Evolutionary conservation across 192 early-diverging fungal genomes (phyloP), one percentile per base, ranked within the genome.

Genomic region (Irineochytrium annulatum): DNA sequence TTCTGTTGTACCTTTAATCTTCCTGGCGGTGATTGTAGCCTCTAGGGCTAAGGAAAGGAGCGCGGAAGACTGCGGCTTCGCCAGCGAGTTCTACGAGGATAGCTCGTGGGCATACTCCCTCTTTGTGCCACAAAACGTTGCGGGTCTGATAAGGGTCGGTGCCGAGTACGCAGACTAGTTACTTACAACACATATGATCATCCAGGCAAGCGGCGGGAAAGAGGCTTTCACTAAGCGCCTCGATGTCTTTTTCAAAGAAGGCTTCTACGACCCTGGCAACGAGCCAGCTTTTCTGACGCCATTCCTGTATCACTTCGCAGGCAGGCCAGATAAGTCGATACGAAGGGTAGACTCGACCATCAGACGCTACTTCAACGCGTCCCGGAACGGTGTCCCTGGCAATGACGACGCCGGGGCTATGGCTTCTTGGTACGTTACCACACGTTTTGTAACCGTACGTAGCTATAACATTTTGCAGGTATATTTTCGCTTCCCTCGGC

Each of bases 11-110:
- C n/a, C n/a, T n/a, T n/a, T n/a, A n/a, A n/a, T n/a, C n/a, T n/a
- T n/a, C n/a, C n/a, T n/a, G n/a, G n/a, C n/a, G n/a, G n/a, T n/a
- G n/a, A n/a, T n/a, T n/a, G n/a, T n/a, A n/a, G n/a, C n/a, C n/a
- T n/a, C n/a, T n/a, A n/a, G n/a, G n/a, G n/a, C n/a, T n/a, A n/a
- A n/a, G n/a, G n/a, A 1, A 27, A 19, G 17, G 49, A 3, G 49
- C 22, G 13, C 3, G 49, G 49, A 22, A 51, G n/a, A n/a, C n/a
- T n/a, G n/a, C n/a, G n/a, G n/a, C n/a, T n/a, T n/a, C n/a, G n/a
- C n/a, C n/a, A n/a, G n/a, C n/a, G 65, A 68, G 39, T 72, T 71
- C 54, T 72, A 72, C 46, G 70, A 72, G 53, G 63, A 68, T 28
- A 55, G 46, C 1, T 69, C 51, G 20, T 71, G 70, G 70, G 52